Evolutionary conservation across 208 protist species (phyloP).

Genomic region (Herpetomonas muscarum): DNA sequence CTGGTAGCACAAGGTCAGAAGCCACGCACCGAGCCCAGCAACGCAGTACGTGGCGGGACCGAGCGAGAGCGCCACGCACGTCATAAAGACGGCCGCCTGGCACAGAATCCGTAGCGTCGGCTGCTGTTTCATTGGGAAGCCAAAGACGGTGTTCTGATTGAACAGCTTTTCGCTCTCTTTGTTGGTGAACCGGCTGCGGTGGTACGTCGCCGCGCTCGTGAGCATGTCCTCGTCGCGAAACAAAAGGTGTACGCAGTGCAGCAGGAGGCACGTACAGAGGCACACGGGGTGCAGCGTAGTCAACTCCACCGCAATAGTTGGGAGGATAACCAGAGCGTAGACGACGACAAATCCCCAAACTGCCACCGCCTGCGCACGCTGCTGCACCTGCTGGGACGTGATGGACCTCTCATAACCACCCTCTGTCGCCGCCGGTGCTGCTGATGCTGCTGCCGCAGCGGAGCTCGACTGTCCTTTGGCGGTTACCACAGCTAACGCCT

Average conservation of each 20-base stretch:
- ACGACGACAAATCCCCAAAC: constrained; percentile 11
- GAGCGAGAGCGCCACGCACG: constrained; percentile 16
- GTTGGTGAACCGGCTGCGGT: constrained; percentile 16
- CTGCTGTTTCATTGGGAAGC: constrained; percentile 14
- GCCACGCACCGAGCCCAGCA: constrained; percentile 24
- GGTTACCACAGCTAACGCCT: neutral
- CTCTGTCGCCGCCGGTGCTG: neutral
- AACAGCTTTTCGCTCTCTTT: constrained; percentile 17
- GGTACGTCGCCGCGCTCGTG: constrained; percentile 8
- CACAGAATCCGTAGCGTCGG: constrained; percentile 11
- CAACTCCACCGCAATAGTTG: constrained; percentile 40
- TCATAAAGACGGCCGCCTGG: constrained; percentile 1
- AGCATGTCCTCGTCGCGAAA: constrained; percentile 23
- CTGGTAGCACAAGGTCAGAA: constrained; percentile 31
- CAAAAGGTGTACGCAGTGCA: constrained; percentile 13
- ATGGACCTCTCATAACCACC: too few relatives aligned
- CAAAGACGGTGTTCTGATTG: constrained; percentile 15
- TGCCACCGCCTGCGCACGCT: neutral
- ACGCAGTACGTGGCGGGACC: constrained; percentile 14
- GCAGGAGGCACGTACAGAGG: constrained; percentile 14
- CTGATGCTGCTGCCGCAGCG: neutral
- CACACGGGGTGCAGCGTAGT: constrained; percentile 28
- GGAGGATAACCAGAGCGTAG: constrained; percentile 19
- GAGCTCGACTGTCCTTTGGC: neutral
- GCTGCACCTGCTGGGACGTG: neutral